phyloP scores from a whole-genome alignment of 2,329 filamentous ascomycete species.

The Aspergillus persii region DNA sequence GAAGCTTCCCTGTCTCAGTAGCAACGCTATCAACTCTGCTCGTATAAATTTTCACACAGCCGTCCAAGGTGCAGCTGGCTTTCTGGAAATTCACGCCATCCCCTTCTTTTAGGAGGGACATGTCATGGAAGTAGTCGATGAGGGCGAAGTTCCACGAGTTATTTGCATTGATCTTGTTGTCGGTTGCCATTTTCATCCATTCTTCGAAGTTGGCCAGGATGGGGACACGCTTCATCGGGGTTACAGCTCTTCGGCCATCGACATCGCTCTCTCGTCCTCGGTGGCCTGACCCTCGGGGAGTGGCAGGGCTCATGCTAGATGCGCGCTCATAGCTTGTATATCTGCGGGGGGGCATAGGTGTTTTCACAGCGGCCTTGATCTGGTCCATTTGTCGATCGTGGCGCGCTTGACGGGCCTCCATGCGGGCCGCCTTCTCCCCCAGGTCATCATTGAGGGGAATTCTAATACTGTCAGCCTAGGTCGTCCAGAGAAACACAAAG shows the following conservation, averaged over 20 bases:
- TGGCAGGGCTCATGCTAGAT: conserved; percentile 48
- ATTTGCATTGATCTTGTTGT: conserved; percentile 97
- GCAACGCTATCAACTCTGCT: conserved; percentile 97
- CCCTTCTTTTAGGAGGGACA: conserved; percentile 94
- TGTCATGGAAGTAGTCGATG: conserved; percentile 99
- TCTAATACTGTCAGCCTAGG: conserved; percentile 46
- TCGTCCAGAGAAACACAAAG: background rate
- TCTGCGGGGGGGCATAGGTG: conserved; percentile 41
- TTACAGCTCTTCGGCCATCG: conserved; percentile 69
- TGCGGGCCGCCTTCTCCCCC: conserved; percentile 82
- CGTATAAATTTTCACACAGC: conserved; percentile 98
- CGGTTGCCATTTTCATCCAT: conserved; percentile 99
- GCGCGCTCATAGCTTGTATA: conserved; percentile 36
- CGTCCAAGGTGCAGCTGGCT: conserved; percentile 93
- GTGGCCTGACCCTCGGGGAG: conserved; percentile 43
- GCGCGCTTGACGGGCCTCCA: conserved; percentile 81
- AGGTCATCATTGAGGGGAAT: conserved; percentile 96
- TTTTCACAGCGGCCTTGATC: conserved; percentile 70
- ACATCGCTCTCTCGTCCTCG: conserved; percentile 49
- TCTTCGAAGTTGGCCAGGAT: conserved; percentile 98
- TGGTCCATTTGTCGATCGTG: conserved; percentile 91
- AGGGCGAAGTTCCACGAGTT: conserved; percentile 99
- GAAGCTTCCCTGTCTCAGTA: conserved; percentile 90
- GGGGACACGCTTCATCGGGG: conserved; percentile 93
- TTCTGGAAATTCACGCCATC: conserved; percentile 98